Evolutionary conservation across 2,329 filamentous ascomycete species (phyloP).

Genomic region (Domatiomyces globalis): DNA sequence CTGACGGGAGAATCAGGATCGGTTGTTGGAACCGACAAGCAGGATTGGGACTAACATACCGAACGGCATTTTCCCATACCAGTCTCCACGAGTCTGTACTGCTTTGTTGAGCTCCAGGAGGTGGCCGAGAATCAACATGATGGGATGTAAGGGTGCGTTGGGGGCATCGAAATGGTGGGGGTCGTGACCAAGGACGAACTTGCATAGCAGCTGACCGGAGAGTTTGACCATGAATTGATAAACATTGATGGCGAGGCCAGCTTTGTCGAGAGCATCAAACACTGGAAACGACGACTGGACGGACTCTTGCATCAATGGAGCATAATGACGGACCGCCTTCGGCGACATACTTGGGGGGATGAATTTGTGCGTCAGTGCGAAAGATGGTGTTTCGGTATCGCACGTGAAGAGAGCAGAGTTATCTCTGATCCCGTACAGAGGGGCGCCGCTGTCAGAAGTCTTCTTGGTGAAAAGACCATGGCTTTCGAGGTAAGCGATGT

Average conservation of each 20-base stretch:
- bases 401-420: slow-evolving; percentile 22
- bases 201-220: slow-evolving; percentile 31
- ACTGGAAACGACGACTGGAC: slow-evolving; percentile 38
- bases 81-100: slow-evolving; percentile 39
- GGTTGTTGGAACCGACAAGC: neutral
- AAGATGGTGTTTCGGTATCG: slow-evolving; percentile 17
- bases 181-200: slow-evolving; percentile 32
- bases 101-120: slow-evolving; percentile 45
- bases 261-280: slow-evolving; percentile 36
- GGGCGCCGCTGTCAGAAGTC: slow-evolving; percentile 22
- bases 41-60: slow-evolving; percentile 32
- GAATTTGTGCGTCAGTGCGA: slow-evolving; percentile 44
- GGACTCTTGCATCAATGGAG: slow-evolving; percentile 43
- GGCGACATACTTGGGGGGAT: slow-evolving; percentile 44
- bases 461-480: slow-evolving; percentile 41
- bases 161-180: slow-evolving; percentile 30
- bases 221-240: slow-evolving; percentile 39
- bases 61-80: slow-evolving; percentile 45
- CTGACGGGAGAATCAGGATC: neutral
- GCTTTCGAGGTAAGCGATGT: slow-evolving; percentile 23
- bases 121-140: slow-evolving; percentile 39
- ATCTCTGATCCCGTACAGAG: slow-evolving; percentile 20
- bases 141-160: slow-evolving; percentile 37
- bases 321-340: slow-evolving; percentile 48
- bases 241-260: slow-evolving; percentile 32